Base-by-base conservation (phyloP, 495 filamentous ascomycete genomes). In the Acidomyces sp. region DNA sequence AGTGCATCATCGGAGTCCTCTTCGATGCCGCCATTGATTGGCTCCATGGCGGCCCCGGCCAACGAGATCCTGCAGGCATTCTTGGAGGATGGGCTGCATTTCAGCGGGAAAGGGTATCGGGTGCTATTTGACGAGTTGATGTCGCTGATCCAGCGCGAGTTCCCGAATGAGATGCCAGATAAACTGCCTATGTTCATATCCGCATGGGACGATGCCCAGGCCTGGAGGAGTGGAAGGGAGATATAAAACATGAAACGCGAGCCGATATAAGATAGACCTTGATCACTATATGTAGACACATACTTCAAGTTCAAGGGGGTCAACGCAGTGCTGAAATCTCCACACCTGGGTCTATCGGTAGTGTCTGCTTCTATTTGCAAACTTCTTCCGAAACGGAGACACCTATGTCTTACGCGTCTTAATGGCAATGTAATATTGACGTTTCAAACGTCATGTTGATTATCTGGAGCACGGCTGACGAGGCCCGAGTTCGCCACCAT, bases 51-150 rank as follows among this genome's bases (percentile, higher is more conserved):
- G 4, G 18, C 20, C 49, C 57, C 64, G 19, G 52, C 15, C 7
- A 50, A 37, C 27, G 15, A 22, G 15, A 34, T 54, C n/a, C 59
- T 83, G 7, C 51, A 56, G 16, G 53, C 57, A 25, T 53, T 81
- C 23, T 62, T 83, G 23, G 58, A 61, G 21, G 78, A 83, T 60
- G 79, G 78, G 6, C 58, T 83, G 35, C 78, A 83, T 60, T 71
- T 82, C 41, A 68, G 64, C n/a, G 64, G 72, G 1, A 54, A 59
- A 34, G 78, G 69, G 23, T 82, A 82, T 46, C 57, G 63, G 28
- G 53, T 81, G 34, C 58, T 80, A 18, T 80, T 63, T 46, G 60
- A 70, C 6, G 63, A 70, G 45, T 39, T 78, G 13, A 67, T 72
- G 58, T 59, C 69, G 41, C 46, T 61, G 2, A 73, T 83, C 41